Base-by-base conservation (phyloP, 2,329 filamentous ascomycete species). In the Colletotrichum sublineola region DNA sequence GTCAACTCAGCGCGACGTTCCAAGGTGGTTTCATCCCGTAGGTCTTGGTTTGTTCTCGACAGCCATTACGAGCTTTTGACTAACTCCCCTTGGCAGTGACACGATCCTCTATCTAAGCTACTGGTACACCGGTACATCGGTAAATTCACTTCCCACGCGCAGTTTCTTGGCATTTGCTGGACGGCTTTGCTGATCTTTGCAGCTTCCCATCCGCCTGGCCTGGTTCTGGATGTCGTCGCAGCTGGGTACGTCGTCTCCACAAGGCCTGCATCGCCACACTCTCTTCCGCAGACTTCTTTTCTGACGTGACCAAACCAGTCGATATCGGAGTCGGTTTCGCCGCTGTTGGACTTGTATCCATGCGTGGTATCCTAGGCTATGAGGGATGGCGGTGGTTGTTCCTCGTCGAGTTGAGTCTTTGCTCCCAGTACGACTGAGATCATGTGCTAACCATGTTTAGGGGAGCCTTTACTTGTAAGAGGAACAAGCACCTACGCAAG, bases 51-150 rank as follows among this genome's bases (percentile, higher is more conserved):
- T 60, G 76, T 75, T 60, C 75, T 72, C 68, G 75, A 74, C 36
- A 67, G 68, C 11, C 67, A 15, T 42, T 5, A 67, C 7, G 74
- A 78, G 61, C 70, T 77, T 50, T 38, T 73, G 0, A 36, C 68
- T 77, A 56, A 65, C 11, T 2, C 40, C 40, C 14, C 18, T 46
- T 56, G 36, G 24, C 50, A 64, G 62, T 5, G 69, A 72, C 18
- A 68, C 69, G 12, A 72, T 72, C 29, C 9, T 72, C 3, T 72
- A 72, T 14, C 60, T 93, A 1, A 90, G 87, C 38, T 94, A 94
- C 79, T 94, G 91, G 81, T 94, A 93, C 80, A 93, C 88, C 14
- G 87, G 89, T 2, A 86, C 55, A 75, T 85, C 71, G 87, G 80
- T 81, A 48, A 73, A 78, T 64, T 1, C 11, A 18, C 29, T 14